Evolutionary conservation across 768 basidiomycete genomes (phyloP).

Genomic region (Cubamyces sp.): DNA sequence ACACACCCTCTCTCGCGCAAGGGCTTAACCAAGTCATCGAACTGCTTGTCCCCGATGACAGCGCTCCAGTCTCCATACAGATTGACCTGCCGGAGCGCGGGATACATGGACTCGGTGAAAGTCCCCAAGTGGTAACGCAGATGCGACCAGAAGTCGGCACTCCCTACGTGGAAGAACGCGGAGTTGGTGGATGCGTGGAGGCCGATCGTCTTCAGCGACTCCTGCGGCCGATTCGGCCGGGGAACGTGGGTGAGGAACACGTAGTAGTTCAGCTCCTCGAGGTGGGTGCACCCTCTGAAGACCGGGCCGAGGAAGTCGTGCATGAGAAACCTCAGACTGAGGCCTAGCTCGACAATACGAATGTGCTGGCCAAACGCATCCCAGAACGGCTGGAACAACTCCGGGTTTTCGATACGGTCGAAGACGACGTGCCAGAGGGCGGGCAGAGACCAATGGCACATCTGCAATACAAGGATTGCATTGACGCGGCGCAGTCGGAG

Average conservation of each 20-base stretch:
- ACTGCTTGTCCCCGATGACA: conserved; percentile 43
- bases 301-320: conserved; percentile 51
- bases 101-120: conserved; percentile 46
- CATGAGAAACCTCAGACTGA: conserved; percentile 55
- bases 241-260: conserved; percentile 31
- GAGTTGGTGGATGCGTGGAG: conserved; percentile 54
- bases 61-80: conserved; percentile 60
- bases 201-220: conserved; percentile 49
- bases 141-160: conserved; percentile 42
- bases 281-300: conserved; percentile 48
- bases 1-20: conserved; percentile 40
- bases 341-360: conserved; percentile 59
- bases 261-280: conserved; percentile 58
- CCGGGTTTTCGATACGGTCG: conserved; percentile 47
- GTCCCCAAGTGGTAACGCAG: conserved; percentile 52
- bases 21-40: conserved; percentile 36
- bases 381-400: conserved; percentile 52
- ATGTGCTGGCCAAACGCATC: conserved; percentile 53
- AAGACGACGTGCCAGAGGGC: conserved; percentile 53
- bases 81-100: conserved; percentile 48
- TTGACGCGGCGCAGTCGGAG: conserved; percentile 55
- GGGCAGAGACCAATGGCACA: conserved; percentile 56
- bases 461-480: conserved; percentile 53
- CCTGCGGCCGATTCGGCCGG: conserved; percentile 13
- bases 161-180: conserved; percentile 41